Evolutionary conservation across 768 basidiomycete genomes (phyloP), one percentile per base, ranked within the genome.

Genomic region (Agrocybe chaxingu): DNA sequence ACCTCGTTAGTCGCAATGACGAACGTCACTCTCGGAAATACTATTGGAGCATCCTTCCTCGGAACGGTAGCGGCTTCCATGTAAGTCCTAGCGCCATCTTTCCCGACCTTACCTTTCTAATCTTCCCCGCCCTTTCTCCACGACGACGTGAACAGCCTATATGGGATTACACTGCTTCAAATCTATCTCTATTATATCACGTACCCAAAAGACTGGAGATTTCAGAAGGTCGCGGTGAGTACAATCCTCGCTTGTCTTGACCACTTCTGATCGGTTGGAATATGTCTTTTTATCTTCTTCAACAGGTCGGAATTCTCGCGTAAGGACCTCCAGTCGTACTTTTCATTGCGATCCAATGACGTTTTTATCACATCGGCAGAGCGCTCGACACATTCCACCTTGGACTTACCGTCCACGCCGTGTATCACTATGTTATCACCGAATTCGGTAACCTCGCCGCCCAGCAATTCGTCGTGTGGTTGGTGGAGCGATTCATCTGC

Each of bases 101-200:
- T 24, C 24, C 24, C 24, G 24, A 24, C 24, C 24, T 24, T 24
- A 24, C 24, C 24, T 24, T 24, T 24, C 24, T 24, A 24, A 24
- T 24, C 24, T 24, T 24, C 24, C 24, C 24, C 24, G 24, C 24
- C 24, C 24, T 24, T 16, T 24, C 24, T 24, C 24, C 24, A 24
- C 24, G 5, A 24, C 24, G 24, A 24, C 24, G 24, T 24, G 24
- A 24, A 24, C 16, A 52, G 51, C 31, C 51, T 52, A 13, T 46
- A 31, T 33, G 51, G 51, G 1, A 42, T 47, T 11, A 42, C 51
- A 18, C 3, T 40, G 9, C 57, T 72, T 0, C 69, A 70, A 42
- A 54, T 60, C n/a, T 68, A 66, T 46, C 58, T 60, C 55, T 72
- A 71, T 48, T 72, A 64, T 43, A 62, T 67, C 42, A 57, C 63